Evolutionary conservation across 192 early-diverging fungal genomes (phyloP).

Genomic region (Chytriomyces hyalinus): DNA sequence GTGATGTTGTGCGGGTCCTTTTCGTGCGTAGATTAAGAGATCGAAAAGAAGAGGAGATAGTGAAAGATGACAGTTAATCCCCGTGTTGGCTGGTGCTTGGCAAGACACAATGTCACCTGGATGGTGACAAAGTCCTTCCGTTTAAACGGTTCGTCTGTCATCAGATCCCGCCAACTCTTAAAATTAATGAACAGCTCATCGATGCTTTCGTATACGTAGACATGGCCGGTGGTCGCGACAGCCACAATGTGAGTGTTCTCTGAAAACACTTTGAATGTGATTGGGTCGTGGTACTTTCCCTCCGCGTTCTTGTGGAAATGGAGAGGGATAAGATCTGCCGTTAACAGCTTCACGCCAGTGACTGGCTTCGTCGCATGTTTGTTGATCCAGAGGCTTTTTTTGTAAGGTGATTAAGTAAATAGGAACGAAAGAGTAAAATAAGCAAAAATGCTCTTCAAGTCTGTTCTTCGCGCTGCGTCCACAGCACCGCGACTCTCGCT

Average conservation of each 20-base stretch:
- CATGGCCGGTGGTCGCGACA: slow-evolving; percentile 83
- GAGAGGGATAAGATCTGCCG: slow-evolving; percentile 76
- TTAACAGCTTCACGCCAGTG: slow-evolving; percentile 69
- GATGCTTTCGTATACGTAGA: slow-evolving; percentile 85
- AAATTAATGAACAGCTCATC: slow-evolving; percentile 84
- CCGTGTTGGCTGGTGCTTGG: too few relatives aligned
- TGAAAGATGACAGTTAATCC: too few relatives aligned
- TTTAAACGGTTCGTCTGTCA: slow-evolving; percentile 87
- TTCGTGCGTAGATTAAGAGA: neutral
- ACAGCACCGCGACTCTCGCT: neutral
- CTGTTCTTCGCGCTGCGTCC: neutral
- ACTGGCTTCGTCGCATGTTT: slow-evolving; percentile 86
- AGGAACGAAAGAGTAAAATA: neutral
- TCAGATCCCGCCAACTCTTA: slow-evolving; percentile 84
- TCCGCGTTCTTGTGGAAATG: slow-evolving; percentile 75
- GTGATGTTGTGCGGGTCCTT: slow-evolving; percentile 82
- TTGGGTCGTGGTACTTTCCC: slow-evolving; percentile 84
- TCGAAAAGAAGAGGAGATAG: too few relatives aligned
- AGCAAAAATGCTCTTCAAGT: neutral
- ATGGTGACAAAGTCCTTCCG: slow-evolving; percentile 88
- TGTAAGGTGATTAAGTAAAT: too few relatives aligned
- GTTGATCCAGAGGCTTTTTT: too few relatives aligned
- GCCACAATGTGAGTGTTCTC: slow-evolving; percentile 80
- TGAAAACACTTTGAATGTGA: slow-evolving; percentile 87
- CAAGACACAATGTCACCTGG: slow-evolving; percentile 74